Evolutionary conservation across 2,329 filamentous ascomycete species (phyloP).

Genomic region (Calonectria pteridis): DNA sequence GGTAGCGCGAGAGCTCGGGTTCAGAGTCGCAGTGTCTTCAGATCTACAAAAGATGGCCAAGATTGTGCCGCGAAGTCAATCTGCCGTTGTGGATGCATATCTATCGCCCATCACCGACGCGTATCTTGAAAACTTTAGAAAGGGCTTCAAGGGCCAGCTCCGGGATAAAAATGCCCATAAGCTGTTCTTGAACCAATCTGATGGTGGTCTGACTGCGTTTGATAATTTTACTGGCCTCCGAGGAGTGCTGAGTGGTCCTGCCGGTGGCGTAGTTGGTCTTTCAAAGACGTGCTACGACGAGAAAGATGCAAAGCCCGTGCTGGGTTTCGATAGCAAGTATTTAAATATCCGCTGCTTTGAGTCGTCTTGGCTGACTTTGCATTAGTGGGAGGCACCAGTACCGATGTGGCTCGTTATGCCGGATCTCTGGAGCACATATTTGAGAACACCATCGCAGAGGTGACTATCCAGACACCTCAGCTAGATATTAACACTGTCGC

Average conservation of each 20-base stretch:
- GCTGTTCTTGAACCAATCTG: constrained; percentile 75
- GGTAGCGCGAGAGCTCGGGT: constrained; percentile 81
- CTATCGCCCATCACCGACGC: constrained; percentile 76
- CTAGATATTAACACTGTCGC: constrained; percentile 80
- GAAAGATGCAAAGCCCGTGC: constrained; percentile 72
- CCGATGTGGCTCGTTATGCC: constrained; percentile 77
- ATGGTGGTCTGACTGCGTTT: constrained; percentile 59
- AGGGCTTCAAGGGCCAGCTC: constrained; percentile 69
- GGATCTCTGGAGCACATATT: constrained; percentile 79
- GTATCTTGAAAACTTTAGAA: constrained; percentile 75
- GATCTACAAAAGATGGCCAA: constrained; percentile 78
- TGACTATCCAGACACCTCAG: constrained; percentile 77
- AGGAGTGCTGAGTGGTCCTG: constrained; percentile 75
- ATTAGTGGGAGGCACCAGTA: constrained; percentile 72
- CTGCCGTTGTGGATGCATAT: constrained; percentile 78
- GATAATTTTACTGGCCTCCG: constrained; percentile 71
- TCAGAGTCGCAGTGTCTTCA: constrained; percentile 75
- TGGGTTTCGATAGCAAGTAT: constrained; percentile 40
- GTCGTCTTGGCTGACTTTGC: background rate
- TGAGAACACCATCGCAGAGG: constrained; percentile 76
- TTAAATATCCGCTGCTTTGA: too few relatives aligned
- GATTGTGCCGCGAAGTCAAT: constrained; percentile 75
- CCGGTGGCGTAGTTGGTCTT: constrained; percentile 77
- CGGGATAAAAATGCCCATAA: constrained; percentile 55
- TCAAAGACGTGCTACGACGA: constrained; percentile 76